Evolutionary conservation across 305 asterid species (phyloP).

Genomic region (Solanum hybrid): DNA sequence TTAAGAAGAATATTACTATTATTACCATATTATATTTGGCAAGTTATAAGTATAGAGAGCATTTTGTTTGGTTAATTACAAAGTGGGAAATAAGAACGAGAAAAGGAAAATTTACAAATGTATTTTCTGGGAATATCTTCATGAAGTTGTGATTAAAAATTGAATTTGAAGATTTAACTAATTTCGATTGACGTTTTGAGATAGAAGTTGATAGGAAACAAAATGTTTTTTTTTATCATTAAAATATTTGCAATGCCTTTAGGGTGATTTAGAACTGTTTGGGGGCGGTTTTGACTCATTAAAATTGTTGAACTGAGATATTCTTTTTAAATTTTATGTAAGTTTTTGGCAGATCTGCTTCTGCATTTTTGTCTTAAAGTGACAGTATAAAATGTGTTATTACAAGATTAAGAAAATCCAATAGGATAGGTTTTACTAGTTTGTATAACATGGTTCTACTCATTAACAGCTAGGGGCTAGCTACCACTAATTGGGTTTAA

Average conservation of each 20-base stretch:
- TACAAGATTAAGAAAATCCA: background rate
- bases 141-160: background rate
- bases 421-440: background rate
- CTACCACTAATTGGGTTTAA: background rate
- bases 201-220: background rate
- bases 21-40: background rate
- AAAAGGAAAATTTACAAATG: background rate
- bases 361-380: background rate
- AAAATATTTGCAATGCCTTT: background rate
- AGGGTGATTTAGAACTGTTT: background rate
- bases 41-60: background rate
- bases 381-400: background rate
- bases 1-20: background rate
- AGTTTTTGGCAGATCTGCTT: background rate
- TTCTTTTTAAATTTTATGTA: background rate
- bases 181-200: background rate
- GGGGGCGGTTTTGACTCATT: constrained; percentile 1
- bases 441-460: background rate
- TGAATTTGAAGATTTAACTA: background rate
- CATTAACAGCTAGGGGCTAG: background rate
- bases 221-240: background rate
- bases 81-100: background rate
- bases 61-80: background rate
- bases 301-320: background rate
- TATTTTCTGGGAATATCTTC: background rate